These are phyloP conservation scores for Aspergillus ellipticus DNA, from an alignment of 495 filamentous ascomycete species.

Conservation along the genomic window DNA sequence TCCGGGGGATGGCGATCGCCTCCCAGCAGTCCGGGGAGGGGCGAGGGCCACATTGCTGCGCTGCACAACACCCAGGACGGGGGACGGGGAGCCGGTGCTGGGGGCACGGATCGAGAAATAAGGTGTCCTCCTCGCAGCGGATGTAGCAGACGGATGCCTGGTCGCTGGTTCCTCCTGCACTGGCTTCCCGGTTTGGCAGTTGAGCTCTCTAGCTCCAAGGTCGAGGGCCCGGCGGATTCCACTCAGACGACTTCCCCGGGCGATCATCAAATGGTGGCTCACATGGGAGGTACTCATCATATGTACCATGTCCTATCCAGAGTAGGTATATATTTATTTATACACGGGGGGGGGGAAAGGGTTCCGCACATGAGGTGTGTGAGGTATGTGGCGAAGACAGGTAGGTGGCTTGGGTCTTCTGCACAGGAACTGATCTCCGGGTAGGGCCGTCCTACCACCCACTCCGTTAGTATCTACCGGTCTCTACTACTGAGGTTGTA, in stretches of 20 bases:
- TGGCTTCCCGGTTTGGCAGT: constrained; percentile 6
- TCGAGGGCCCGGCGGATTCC: neutral
- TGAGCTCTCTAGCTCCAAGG: neutral
- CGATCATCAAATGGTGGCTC: neutral
- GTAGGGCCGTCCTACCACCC: no score
- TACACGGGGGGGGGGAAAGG: no score
- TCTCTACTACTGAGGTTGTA: no score
- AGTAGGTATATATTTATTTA: no score
- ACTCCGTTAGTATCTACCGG: no score
- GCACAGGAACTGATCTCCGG: no score
- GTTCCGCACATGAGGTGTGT: no score
- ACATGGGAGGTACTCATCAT: no score
- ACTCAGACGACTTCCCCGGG: neutral
- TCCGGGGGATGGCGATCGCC: neutral
- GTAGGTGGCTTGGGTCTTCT: no score
- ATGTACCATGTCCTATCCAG: no score
- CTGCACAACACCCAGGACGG: neutral
- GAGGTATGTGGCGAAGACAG: no score
- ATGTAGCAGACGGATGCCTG: constrained; percentile 6
- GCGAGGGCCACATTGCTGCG: neutral
- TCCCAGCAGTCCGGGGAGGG: neutral
- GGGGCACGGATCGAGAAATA: constrained; percentile 7
- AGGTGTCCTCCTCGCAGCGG: constrained; percentile 12
- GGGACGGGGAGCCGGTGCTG: neutral
- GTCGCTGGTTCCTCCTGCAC: neutral